Percentiles rank a stretch among this genome's conserved stretches.
phyloP scores from a whole-genome alignment of 2,329 filamentous ascomycete species.

The Coleophoma eucalyptorum region DNA sequence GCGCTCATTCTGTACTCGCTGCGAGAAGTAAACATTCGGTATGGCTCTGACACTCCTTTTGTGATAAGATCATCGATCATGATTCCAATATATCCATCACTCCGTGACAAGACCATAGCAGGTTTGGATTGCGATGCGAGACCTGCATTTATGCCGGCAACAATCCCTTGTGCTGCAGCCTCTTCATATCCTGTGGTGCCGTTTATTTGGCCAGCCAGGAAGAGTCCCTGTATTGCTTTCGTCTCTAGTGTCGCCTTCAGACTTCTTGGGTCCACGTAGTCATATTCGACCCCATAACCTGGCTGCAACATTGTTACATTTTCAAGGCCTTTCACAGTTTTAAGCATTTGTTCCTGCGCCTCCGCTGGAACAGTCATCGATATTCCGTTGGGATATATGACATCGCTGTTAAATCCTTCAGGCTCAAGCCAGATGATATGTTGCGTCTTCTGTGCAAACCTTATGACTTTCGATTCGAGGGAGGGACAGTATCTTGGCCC shows the following conservation, averaged over 20 bases:
- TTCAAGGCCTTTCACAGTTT: constrained; percentile 83
- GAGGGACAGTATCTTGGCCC: constrained; percentile 95
- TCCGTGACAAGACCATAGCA: constrained; percentile 67
- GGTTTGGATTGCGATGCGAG: constrained; percentile 65
- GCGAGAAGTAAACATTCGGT: constrained; percentile 95
- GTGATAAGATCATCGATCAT: constrained; percentile 98
- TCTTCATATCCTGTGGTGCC: constrained; percentile 98
- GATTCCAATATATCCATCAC: constrained; percentile 94
- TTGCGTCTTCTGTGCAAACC: constrained; percentile 73
- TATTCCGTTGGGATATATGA: constrained; percentile 94
- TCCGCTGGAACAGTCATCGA: constrained; percentile 94
- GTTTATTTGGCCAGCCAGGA: constrained; percentile 94
- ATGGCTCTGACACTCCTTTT: constrained; percentile 94
- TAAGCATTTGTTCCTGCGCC: constrained; percentile 80
- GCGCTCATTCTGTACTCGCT: constrained; percentile 94
- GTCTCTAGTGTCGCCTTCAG: constrained; percentile 89
- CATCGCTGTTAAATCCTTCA: constrained; percentile 84
- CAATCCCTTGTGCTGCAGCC: constrained; percentile 86
- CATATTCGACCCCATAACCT: constrained; percentile 96
- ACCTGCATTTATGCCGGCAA: constrained; percentile 93
- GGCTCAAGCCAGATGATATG: constrained; percentile 98
- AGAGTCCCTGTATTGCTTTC: constrained; percentile 84
- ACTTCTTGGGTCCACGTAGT: constrained; percentile 92
- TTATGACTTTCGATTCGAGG: constrained; percentile 87
- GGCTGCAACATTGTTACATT: constrained; percentile 89